phyloP scores from a whole-genome alignment of 2,329 filamentous ascomycete genomes.

The Didymella arachidicola region DNA sequence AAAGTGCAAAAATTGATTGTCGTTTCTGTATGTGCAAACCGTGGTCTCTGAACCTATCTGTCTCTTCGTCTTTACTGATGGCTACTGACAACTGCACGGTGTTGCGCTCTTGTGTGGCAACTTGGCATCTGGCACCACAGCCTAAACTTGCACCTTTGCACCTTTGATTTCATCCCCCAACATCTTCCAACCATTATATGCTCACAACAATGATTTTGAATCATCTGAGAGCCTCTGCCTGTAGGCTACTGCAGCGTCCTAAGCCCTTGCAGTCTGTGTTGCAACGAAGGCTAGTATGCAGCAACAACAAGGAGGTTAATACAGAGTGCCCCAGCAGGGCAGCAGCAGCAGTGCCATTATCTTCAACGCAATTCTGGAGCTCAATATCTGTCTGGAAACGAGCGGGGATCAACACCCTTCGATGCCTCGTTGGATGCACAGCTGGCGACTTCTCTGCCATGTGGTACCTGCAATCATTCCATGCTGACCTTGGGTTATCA shows the following conservation, averaged over 20 bases:
- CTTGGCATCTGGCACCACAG: background rate
- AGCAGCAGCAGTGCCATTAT: background rate
- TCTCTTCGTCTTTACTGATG: background rate
- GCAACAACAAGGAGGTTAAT: background rate
- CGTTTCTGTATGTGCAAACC: too few relatives aligned
- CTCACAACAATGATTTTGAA: background rate
- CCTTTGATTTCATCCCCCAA: background rate
- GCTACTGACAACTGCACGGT: background rate
- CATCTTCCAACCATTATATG: too few relatives aligned
- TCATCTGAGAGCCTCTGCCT: background rate
- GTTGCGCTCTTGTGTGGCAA: constrained; percentile 5
- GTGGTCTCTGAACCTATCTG: too few relatives aligned
- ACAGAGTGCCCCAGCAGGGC: constrained; percentile 12
- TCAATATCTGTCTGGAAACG: constrained; percentile 56
- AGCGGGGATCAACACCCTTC: constrained; percentile 63
- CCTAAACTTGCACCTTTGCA: background rate
- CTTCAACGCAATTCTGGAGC: constrained; percentile 46
- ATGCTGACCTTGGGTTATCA: constrained; percentile 57
- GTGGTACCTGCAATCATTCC: constrained; percentile 62
- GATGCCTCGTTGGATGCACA: constrained; percentile 65
- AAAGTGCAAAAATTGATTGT: background rate
- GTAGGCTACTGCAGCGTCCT: background rate
- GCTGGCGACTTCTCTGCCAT: constrained; percentile 64
- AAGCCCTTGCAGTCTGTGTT: background rate
- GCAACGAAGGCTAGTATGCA: constrained; percentile 9